phyloP scores from a whole-genome alignment of 1,139 yeast species.

The Debaryomyces nepalensis region DNA sequence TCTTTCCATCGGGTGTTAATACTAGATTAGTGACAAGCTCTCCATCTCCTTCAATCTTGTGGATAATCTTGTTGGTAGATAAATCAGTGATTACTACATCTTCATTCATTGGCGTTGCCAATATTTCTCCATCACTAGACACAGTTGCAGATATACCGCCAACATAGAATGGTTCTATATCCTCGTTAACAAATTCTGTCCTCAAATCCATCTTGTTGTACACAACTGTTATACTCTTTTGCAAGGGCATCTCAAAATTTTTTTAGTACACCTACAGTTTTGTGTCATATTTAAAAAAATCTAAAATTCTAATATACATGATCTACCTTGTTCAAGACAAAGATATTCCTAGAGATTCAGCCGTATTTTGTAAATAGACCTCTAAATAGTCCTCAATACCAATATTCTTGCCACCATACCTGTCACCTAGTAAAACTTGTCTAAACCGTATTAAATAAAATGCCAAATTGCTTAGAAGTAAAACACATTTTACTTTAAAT shows the following conservation, averaged over 20 bases:
- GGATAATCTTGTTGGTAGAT: constrained; percentile 58
- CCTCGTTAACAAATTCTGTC: constrained; percentile 38
- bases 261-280: constrained; percentile 8
- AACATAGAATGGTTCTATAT: constrained; percentile 73
- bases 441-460: constrained; percentile 46
- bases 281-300: constrained; percentile 5
- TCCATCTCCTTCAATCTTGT: constrained; percentile 80
- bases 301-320: neutral
- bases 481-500: constrained; percentile 38
- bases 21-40: constrained; percentile 77
- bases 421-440: constrained; percentile 40
- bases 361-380: constrained; percentile 45
- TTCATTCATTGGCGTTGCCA: constrained; percentile 83
- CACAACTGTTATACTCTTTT: neutral
- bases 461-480: constrained; percentile 48
- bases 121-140: constrained; percentile 62
- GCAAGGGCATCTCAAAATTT: constrained; percentile 18
- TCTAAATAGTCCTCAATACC: constrained; percentile 57
- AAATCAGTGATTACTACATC: constrained; percentile 74
- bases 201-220: constrained; percentile 31
- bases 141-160: constrained; percentile 82
- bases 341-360: constrained; percentile 48
- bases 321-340: constrained; percentile 17
- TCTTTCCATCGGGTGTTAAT: constrained; percentile 75
- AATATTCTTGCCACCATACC: constrained; percentile 36